Conservation (phyloP, 371 early-diverging fungal genomes). For the Mucor lusitanicus region DNA sequence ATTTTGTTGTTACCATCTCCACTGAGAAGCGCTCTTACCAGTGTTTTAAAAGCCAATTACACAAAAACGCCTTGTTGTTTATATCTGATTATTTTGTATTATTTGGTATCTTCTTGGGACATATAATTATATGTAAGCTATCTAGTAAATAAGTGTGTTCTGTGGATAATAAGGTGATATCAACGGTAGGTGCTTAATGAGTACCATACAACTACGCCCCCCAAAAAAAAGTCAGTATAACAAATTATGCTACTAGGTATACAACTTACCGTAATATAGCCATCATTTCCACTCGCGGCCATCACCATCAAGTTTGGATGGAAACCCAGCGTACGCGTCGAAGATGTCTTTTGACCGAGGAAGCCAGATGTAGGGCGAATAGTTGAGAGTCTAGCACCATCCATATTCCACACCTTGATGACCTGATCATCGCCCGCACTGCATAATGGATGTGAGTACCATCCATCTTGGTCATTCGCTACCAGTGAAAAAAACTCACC, state of each 20-base stretch:
- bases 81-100: no score
- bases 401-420: slow-evolving; percentile 67
- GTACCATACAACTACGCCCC: slow-evolving; percentile 6
- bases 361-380: slow-evolving; percentile 66
- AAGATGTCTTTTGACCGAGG: slow-evolving; percentile 49
- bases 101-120: no score
- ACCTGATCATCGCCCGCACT: slow-evolving; percentile 68
- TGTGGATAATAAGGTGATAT: not conserved
- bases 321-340: slow-evolving; percentile 53
- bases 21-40: no score
- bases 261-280: slow-evolving; percentile 47
- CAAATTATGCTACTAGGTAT: not conserved
- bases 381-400: slow-evolving; percentile 54
- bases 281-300: slow-evolving; percentile 56
- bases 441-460: not conserved
- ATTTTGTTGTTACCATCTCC: no score
- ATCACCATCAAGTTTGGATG: slow-evolving; percentile 60
- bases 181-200: not conserved
- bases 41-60: no score
- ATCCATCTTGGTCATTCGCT: not conserved
- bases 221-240: not conserved
- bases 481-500: slow-evolving; percentile 38
- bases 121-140: no score
- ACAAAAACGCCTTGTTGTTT: no score
- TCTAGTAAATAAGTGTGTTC: not conserved